Conservation (phyloP, 177 flowering plant genomes). For the Vitis hybrid region DNA sequence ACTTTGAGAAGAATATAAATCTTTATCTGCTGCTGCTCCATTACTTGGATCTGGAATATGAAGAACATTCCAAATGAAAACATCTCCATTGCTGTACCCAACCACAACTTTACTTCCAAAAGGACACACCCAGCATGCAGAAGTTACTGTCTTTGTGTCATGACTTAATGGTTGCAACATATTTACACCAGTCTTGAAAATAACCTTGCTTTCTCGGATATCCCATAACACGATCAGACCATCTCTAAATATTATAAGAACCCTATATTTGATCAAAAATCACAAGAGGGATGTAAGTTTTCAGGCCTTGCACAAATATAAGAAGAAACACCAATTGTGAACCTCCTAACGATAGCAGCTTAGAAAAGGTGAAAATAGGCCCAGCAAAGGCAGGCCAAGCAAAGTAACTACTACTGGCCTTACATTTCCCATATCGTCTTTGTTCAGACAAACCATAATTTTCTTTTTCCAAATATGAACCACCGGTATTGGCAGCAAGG, state of each 20-base stretch:
- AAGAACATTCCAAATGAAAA: conserved; percentile 63
- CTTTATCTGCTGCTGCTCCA: conserved; percentile 28
- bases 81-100: conserved; percentile 83
- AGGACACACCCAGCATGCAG: conserved; percentile 92
- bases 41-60: conserved; percentile 27
- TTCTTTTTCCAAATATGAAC: background rate
- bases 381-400: background rate
- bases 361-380: background rate
- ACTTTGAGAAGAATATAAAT: conserved; percentile 32
- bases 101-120: conserved; percentile 78
- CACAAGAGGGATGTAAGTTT: background rate
- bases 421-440: background rate
- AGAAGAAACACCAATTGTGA: background rate
- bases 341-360: background rate
- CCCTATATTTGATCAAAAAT: conserved; percentile 44
- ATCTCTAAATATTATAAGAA: conserved; percentile 65
- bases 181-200: conserved; percentile 52
- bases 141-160: conserved; percentile 70
- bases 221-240: conserved; percentile 84
- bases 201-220: conserved; percentile 59
- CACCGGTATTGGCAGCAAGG: background rate
- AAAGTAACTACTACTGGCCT: background rate
- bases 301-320: background rate
- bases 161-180: conserved; percentile 33
- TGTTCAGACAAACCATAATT: background rate